A percentile compares a stretch with the other conserved stretches of the same genome.
Evolutionary conservation across 1,139 yeast species (phyloP).

Genomic region (Scheffersomyces stambukii): DNA sequence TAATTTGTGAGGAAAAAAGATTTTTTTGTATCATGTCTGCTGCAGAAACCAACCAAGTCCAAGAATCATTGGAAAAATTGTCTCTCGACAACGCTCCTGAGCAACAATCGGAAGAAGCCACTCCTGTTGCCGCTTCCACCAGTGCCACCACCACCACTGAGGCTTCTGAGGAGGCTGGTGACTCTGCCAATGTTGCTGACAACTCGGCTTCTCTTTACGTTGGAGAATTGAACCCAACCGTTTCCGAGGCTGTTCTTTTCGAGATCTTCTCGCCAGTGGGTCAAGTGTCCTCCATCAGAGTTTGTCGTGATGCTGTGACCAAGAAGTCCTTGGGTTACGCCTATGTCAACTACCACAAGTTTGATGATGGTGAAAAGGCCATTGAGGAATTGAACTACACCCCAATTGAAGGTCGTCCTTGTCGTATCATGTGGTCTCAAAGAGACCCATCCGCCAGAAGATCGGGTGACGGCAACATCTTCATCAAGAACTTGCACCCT

Average conservation of each 20-base stretch:
- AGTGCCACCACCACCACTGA: slow-evolving; percentile 21
- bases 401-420: slow-evolving; percentile 91
- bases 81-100: slow-evolving; percentile 28
- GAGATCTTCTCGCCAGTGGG: slow-evolving; percentile 95
- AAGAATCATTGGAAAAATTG: slow-evolving; percentile 56
- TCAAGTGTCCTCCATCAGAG: slow-evolving; percentile 94
- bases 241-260: slow-evolving; percentile 91
- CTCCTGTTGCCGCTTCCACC: slow-evolving; percentile 13
- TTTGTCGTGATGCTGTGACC: slow-evolving; percentile 97
- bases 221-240: slow-evolving; percentile 92
- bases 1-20: slow-evolving; percentile 9
- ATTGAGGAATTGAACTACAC: slow-evolving; percentile 94
- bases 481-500: slow-evolving; percentile 97
- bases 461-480: slow-evolving; percentile 95
- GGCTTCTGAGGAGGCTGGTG: slow-evolving; percentile 21
- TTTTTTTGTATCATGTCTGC: slow-evolving; percentile 53
- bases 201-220: slow-evolving; percentile 89
- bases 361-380: slow-evolving; percentile 90
- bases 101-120: slow-evolving; percentile 24
- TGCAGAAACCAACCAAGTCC: slow-evolving; percentile 46
- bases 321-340: slow-evolving; percentile 98
- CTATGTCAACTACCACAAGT: slow-evolving; percentile 91
- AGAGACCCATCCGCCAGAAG: slow-evolving; percentile 96
- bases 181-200: slow-evolving; percentile 38
- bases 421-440: slow-evolving; percentile 99